Base-by-base conservation (phyloP, 2,329 filamentous ascomycete species). In the Ascochyta fabae region DNA sequence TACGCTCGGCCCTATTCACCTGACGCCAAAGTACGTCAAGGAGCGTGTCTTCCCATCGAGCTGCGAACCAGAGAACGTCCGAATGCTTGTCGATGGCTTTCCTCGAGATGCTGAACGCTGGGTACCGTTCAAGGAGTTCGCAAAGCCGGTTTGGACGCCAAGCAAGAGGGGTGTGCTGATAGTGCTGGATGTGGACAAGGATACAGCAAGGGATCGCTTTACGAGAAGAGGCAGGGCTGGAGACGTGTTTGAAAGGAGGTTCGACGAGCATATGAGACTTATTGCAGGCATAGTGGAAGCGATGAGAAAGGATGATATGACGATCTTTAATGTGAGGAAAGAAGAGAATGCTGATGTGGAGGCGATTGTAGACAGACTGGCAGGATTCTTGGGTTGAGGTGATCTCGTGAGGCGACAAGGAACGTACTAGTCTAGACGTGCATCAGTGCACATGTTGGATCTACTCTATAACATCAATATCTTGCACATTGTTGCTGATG, bases 41-140 rank as follows among this genome's bases (percentile, higher is more conserved):
- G 53, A 53, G 43, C 54, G 53, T 1, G 23, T 61, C 2, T 64
- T 64, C 13, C 48, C 48, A 5, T 26, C 52, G 6, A 29, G 24
- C 4, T 36, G 45, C 1, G 29, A 53, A 4, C 31, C 12, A 10
- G n/a, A 40, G 5, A 16, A 36, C 6, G 40, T 56, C 6, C 12
- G 55, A 4, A 35, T 56, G 9, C 29, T 64, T 5, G 40, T 61
- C 2, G 61, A 64, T 40, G 59, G 59, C 1, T 64, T 64, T 33
- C 53, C 56, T 2, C 33, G 53, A 24, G 45, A 48, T n/a, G 40
- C 41, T 8, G 48, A 45, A 24, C 53, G 54, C 10, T 61, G 59
- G 48, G 12, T 5, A 15, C 24, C 23, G 4, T 60, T 58, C 29
- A 56, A 49, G 15, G 48, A 60, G 4, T 16, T 23, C 12, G 48